Evolutionary conservation across 73 alveolate species (phyloP).

Genomic region (Symbiodinium pilosum): DNA sequence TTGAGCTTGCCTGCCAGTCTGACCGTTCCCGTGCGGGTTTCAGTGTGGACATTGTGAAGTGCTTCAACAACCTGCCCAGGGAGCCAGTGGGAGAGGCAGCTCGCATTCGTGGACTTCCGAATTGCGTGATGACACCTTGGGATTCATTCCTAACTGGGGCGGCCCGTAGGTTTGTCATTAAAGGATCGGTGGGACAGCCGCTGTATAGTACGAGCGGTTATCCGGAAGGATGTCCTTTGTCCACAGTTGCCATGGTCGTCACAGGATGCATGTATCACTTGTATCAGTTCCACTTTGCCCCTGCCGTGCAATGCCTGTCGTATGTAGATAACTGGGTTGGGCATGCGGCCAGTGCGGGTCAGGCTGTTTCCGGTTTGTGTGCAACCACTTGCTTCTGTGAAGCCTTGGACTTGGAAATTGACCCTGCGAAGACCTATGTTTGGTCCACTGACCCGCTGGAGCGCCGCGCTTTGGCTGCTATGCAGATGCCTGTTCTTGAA

Average conservation of each 20-base stretch:
- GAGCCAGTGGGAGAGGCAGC: background rate
- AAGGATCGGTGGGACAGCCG: background rate
- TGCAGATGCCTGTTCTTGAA: background rate
- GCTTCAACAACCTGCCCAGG: background rate
- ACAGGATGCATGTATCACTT: background rate
- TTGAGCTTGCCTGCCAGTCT: background rate
- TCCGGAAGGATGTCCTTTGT: slow-evolving; percentile 19
- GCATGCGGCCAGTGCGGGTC: background rate
- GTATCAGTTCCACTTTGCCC: background rate
- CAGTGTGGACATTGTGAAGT: background rate
- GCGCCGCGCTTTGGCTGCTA: background rate
- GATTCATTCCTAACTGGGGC: background rate
- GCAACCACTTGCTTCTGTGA: background rate
- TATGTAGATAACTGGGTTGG: background rate
- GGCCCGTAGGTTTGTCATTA: background rate
- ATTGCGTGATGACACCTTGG: background rate
- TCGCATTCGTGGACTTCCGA: background rate
- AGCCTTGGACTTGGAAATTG: background rate
- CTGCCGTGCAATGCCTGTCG: background rate
- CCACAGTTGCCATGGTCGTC: background rate
- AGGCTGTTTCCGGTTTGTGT: background rate
- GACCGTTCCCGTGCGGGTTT: background rate
- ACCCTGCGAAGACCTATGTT: background rate
- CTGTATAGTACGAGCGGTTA: background rate
- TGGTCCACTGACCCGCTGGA: background rate